Conservation (phyloP, 2,329 filamentous ascomycete species). For the Paecilomyces sp. region DNA sequence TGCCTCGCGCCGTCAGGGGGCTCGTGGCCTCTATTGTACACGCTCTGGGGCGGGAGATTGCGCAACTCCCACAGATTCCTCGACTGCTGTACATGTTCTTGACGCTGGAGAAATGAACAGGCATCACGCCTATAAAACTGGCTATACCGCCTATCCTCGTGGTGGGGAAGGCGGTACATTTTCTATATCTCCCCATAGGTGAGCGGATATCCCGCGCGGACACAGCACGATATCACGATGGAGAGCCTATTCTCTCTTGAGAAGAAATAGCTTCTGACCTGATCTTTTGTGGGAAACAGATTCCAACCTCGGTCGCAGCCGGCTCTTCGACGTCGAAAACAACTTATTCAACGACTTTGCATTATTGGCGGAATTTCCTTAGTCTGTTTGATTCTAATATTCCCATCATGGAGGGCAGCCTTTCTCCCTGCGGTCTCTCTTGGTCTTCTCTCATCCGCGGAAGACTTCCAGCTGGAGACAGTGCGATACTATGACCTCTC, state of each 20-base stretch:
- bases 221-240: neutral
- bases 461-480: constrained; percentile 79
- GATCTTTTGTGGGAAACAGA: constrained; percentile 37
- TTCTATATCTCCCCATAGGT: constrained; percentile 86
- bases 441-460: constrained; percentile 59
- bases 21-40: constrained; percentile 5
- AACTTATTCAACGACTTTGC: constrained; percentile 62
- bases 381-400: constrained; percentile 62
- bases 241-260: neutral
- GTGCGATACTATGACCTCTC: constrained; percentile 95
- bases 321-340: constrained; percentile 64
- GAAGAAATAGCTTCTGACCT: neutral
- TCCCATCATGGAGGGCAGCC: constrained; percentile 63
- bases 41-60: constrained; percentile 2
- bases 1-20: constrained; percentile 2
- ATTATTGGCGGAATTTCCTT: constrained; percentile 50
- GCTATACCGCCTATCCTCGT: constrained; percentile 61
- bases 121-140: constrained; percentile 79
- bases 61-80: constrained; percentile 1
- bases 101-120: constrained; percentile 65
- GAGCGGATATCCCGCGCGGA: constrained; percentile 23
- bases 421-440: constrained; percentile 58
- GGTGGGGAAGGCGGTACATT: constrained; percentile 63
- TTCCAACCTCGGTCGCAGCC: constrained; percentile 79
- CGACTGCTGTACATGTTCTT: constrained; percentile 22